These are phyloP conservation scores for Ceratobasidium sp. DNA, from an alignment of 1,284 basidiomycete genomes.

Conservation along the genomic window DNA sequence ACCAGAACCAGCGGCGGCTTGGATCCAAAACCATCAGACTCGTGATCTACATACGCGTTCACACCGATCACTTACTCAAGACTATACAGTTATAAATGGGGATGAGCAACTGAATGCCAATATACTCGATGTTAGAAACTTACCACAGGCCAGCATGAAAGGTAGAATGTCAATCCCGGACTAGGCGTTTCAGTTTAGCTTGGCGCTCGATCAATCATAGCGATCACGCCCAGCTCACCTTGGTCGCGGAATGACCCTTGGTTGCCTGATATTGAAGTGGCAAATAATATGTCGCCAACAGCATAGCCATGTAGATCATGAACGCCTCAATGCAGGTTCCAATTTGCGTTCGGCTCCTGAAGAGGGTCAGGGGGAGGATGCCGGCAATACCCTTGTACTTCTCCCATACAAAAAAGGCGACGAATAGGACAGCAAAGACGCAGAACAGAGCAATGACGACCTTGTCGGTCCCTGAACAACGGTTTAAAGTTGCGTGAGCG, in stretches of 20 bases:
- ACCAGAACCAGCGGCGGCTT: constrained; percentile 56
- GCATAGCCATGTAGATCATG: constrained; percentile 57
- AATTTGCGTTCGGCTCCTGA: constrained; percentile 51
- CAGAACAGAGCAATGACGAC: constrained; percentile 50
- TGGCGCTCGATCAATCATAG: background rate
- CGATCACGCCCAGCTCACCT: constrained; percentile 4
- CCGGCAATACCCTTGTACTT: constrained; percentile 54
- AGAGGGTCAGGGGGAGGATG: constrained; percentile 52
- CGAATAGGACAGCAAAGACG: constrained; percentile 55
- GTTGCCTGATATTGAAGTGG: constrained; percentile 55
- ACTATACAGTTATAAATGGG: constrained; percentile 2
- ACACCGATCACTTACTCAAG: constrained; percentile 22
- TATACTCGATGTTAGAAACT: constrained; percentile 2
- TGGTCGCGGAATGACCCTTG: constrained; percentile 54
- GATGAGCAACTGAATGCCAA: constrained; percentile 39
- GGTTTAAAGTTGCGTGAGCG: background rate
- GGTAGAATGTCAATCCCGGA: constrained; percentile 60
- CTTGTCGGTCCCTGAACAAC: constrained; percentile 49
- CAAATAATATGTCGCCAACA: constrained; percentile 51
- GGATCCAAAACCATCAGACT: constrained; percentile 44
- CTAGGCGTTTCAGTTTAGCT: constrained; percentile 46
- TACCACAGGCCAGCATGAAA: constrained; percentile 54
- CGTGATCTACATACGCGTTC: constrained; percentile 38
- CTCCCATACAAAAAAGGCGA: constrained; percentile 57
- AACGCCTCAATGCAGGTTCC: constrained; percentile 51